Percentiles rank a stretch among this genome's conserved stretches.
These are phyloP conservation scores for Sodiomyces alkalinus DNA, from an alignment of 2,329 filamentous ascomycete genomes.

Conservation along the genomic window DNA sequence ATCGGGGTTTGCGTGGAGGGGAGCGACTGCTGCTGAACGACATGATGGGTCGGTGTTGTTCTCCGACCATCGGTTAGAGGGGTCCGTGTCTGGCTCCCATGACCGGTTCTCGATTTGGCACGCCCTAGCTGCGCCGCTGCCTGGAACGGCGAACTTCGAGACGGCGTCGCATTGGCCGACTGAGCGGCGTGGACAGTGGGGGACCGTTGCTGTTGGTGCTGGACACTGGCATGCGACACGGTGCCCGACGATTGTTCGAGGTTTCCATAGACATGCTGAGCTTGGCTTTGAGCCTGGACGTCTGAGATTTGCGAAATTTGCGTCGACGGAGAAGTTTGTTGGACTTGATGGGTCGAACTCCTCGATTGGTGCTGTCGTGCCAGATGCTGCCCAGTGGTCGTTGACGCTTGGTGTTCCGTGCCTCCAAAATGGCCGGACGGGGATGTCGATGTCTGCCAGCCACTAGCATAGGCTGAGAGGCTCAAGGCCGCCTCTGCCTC, in stretches of 20 bases:
- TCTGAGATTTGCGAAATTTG: no score
- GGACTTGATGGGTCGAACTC: no score
- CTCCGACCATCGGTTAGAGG: constrained; percentile 11
- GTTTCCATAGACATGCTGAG: no score
- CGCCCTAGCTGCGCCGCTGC: constrained; percentile 8
- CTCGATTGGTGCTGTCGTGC: not conserved
- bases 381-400: not conserved
- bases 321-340: no score
- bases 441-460: not conserved
- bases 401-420: not conserved
- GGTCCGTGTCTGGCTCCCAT: constrained; percentile 16
- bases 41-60: constrained; percentile 10
- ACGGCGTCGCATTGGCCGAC: constrained; percentile 9
- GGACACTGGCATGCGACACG: not conserved
- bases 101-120: constrained; percentile 19
- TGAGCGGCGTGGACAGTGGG: not conserved
- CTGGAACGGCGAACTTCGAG: constrained; percentile 17
- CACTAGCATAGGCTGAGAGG: not conserved
- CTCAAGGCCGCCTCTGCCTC: not conserved
- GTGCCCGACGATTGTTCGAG: no score
- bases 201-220: constrained; percentile 1
- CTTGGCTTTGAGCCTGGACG: no score
- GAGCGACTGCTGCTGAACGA: constrained; percentile 19
- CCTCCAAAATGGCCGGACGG: no score
- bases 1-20: constrained; percentile 4